Base-by-base conservation (phyloP, 2,329 filamentous ascomycete genomes). In the Capronia epimyces region DNA sequence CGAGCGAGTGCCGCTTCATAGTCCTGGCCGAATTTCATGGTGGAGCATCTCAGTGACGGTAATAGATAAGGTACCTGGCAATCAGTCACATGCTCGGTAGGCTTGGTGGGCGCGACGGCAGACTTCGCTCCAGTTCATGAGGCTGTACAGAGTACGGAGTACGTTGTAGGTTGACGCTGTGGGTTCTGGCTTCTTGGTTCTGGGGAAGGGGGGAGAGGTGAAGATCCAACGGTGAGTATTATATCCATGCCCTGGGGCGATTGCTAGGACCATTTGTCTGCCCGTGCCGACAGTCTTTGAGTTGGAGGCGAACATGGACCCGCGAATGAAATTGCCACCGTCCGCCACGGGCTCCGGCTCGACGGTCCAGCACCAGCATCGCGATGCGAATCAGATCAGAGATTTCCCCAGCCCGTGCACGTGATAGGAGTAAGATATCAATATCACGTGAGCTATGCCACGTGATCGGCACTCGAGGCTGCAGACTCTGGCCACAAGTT, bases 21-120 rank as follows among this genome's bases (percentile, higher is more conserved):
- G 63, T 83, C 79, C 65, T 86, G 86, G 22, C 83, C 87, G 69
- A 94, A 95, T 75, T 95, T 95, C 89, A 95, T 95, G 48, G 15
- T 56, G 50, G 37, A 34, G 16, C 34, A 37, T 37, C 15, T 20
- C 2, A 37, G 45, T 42, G 21, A 42, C 13, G 10, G 25, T 8
- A 25, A 6, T 15, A 18, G 12, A 32, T 16, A 20, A 37, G 34
- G 6, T 3, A 18, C 15, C 8, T 22, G 27, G 7, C 9, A 46
- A 7, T 15, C 5, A 22, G 43, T 34, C 20, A 46, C 7, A 13
- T 37, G 34, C 34, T 37, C 20, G 15, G 34, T 37, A 18, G 4
- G 34, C 34, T 5, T 20, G 34, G 6, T 18, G 8, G 6, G 6
- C 18, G 27, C 13, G 27, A 13, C 27, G 8, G 8, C 16, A 18